These are phyloP conservation scores for Vairimorpha ceranae DNA, from an alignment of 371 early-diverging fungal species.

Conservation along the genomic window DNA sequence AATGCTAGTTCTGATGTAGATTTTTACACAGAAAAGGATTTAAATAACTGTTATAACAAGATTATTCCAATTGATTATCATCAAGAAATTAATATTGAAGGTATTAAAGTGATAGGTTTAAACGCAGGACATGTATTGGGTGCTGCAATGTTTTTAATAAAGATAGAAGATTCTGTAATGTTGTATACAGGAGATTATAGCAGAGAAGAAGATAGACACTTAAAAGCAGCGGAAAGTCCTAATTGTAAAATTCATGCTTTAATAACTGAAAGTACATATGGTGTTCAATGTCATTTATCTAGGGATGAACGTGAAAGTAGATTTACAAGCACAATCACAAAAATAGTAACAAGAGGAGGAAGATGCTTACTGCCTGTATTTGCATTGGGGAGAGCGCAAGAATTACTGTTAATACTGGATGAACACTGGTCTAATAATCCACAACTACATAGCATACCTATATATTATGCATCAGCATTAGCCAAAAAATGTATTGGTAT, in stretches of 20 bases:
- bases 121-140: constrained; percentile 99
- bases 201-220: constrained; percentile 96
- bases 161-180: constrained; percentile 84
- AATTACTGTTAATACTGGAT: constrained; percentile 90
- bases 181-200: constrained; percentile 99
- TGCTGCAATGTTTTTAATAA: constrained; percentile 97
- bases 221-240: constrained; percentile 93
- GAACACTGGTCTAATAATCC: constrained; percentile 94
- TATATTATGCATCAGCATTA: constrained; percentile 90
- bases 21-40: constrained; percentile 86
- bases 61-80: constrained; percentile 89
- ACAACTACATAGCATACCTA: constrained; percentile 77
- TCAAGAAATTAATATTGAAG: constrained; percentile 88
- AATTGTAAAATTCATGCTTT: constrained; percentile 76
- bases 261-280: constrained; percentile 95
- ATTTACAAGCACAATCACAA: constrained; percentile 71
- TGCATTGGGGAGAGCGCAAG: constrained; percentile 96
- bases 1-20: constrained; percentile 74
- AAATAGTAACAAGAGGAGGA: constrained; percentile 86
- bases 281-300: constrained; percentile 91
- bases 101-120: constrained; percentile 85
- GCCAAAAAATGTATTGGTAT: constrained; percentile 96
- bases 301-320: constrained; percentile 83
- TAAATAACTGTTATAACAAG: constrained; percentile 76
- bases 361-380: constrained; percentile 95